A percentile compares a stretch with the other conserved stretches of the same genome.
phyloP scores from a whole-genome alignment of 2,329 filamentous ascomycete species.

The Aspergillus quadricinctus region DNA sequence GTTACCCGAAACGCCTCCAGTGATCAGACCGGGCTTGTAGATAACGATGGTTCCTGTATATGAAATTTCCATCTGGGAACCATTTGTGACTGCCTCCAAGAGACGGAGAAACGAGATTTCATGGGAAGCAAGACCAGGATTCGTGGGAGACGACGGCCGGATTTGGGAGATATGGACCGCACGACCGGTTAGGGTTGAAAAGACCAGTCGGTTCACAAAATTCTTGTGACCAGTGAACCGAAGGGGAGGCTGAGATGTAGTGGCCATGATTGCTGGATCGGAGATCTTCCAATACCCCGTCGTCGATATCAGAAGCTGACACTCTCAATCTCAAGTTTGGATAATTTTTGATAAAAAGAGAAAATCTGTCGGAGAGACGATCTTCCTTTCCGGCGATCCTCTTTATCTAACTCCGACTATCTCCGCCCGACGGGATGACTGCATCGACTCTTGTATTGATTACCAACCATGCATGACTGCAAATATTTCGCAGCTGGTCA shows the following conservation, averaged over 20 bases:
- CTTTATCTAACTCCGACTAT: conserved; percentile 24
- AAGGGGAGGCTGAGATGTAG: conserved; percentile 49
- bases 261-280: conserved; percentile 26
- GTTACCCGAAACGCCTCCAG: conserved; percentile 71
- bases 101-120: conserved; percentile 95
- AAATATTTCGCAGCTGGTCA: background rate
- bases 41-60: conserved; percentile 92
- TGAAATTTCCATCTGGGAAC: conserved; percentile 89
- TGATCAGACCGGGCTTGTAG: conserved; percentile 89
- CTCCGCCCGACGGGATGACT: conserved; percentile 3
- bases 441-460: conserved; percentile 5
- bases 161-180: conserved; percentile 92
- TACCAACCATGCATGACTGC: background rate
- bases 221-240: conserved; percentile 81
- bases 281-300: conserved; percentile 11
- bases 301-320: conserved; percentile 2
- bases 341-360: conserved; percentile 12
- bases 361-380: conserved; percentile 28
- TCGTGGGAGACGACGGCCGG: conserved; percentile 76
- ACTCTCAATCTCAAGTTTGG: conserved; percentile 2
- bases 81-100: conserved; percentile 91
- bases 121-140: conserved; percentile 83
- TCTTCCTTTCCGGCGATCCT: conserved; percentile 25
- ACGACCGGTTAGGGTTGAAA: conserved; percentile 85
- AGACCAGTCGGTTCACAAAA: conserved; percentile 76